A percentile compares a stretch with the other conserved stretches of the same genome.
Conservation (phyloP, 116 monocot species). For the Dioscorea cayenensis region DNA sequence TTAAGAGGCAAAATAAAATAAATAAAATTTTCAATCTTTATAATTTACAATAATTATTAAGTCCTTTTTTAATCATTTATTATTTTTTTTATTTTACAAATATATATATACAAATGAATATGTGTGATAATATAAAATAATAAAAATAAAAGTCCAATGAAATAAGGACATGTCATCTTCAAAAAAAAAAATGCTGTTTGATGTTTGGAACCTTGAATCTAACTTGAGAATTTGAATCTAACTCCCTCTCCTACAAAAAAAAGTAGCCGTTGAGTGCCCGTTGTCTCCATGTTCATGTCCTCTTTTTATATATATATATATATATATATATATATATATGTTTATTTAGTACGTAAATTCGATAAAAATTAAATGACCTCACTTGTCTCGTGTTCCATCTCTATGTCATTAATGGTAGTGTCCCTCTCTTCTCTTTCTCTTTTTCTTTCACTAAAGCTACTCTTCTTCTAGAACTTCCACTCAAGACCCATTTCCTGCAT, state of each 20-base stretch:
- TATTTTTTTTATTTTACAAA: no score
- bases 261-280: background rate
- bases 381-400: background rate
- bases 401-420: background rate
- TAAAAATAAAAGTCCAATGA: background rate
- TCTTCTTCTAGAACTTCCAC: background rate
- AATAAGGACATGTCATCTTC: background rate
- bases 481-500: no score
- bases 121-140: no score
- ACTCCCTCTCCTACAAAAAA: background rate
- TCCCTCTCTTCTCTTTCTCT: background rate
- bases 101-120: no score
- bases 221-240: slow-evolving; percentile 23
- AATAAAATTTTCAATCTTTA: no score
- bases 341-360: background rate
- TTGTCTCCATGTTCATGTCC: background rate
- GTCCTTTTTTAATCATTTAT: no score
- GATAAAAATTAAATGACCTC: background rate
- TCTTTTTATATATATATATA: background rate
- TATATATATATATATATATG: background rate
- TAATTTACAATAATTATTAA: no score
- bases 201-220: background rate
- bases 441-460: background rate
- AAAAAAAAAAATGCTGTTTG: background rate
- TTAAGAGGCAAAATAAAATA: no score